These are phyloP conservation scores for Nyssa sinensis DNA, from an alignment of 148 eudicot species.

Conservation along the genomic window DNA sequence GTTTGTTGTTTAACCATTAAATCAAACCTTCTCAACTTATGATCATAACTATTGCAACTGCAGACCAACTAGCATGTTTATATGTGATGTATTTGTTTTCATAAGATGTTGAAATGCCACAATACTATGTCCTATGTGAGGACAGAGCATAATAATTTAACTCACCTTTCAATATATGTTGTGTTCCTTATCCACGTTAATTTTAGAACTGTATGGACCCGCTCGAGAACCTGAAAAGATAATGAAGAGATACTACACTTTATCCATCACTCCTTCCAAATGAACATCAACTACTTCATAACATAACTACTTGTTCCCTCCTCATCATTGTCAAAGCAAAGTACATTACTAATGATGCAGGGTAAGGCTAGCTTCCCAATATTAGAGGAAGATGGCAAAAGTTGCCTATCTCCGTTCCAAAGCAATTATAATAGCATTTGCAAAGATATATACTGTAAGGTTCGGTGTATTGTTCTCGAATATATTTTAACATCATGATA, in stretches of 20 bases:
- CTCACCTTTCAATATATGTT: conserved; percentile 66
- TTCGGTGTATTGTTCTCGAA: neutral
- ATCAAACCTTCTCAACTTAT: no score
- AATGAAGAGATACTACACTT: conserved; percentile 7
- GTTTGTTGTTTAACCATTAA: neutral
- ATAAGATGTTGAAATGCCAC: neutral
- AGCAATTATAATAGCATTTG: neutral
- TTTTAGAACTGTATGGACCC: conserved; percentile 53
- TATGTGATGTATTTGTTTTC: neutral
- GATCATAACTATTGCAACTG: neutral
- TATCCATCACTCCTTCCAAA: conserved; percentile 13
- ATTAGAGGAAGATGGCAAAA: neutral
- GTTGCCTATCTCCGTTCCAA: neutral
- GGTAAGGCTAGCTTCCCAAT: neutral
- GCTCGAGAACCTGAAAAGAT: conserved; percentile 63
- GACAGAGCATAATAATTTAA: neutral
- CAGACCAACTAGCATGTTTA: neutral
- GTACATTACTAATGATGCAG: neutral
- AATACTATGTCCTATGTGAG: neutral
- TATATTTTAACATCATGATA: neutral
- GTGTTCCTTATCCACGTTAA: conserved; percentile 93
- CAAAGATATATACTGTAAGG: neutral
- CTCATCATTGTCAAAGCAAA: neutral
- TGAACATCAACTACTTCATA: neutral
- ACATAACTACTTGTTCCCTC: no score